Conservation (phyloP, 768 basidiomycete species). For the Suillus decipiens region DNA sequence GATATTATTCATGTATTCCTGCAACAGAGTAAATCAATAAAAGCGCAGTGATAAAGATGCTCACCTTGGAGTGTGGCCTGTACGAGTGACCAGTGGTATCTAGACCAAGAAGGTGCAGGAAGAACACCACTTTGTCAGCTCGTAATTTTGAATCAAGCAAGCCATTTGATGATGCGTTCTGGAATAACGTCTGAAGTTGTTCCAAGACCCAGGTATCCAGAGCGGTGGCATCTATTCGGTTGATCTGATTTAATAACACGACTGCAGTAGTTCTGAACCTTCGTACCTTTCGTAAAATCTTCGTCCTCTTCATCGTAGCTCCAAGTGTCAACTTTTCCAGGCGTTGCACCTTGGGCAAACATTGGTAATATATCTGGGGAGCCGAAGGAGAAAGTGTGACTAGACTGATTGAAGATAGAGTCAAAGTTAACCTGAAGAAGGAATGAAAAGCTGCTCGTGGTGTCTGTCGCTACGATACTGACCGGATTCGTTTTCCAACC, state of each 20-base stretch:
- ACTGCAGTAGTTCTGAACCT: slow-evolving; percentile 3
- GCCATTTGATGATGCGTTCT: slow-evolving; percentile 59
- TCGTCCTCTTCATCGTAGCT: slow-evolving; percentile 76
- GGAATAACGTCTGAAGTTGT: slow-evolving; percentile 60
- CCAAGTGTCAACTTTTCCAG: slow-evolving; percentile 73
- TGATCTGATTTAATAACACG: not conserved
- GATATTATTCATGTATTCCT: slow-evolving; percentile 90
- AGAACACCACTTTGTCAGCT: slow-evolving; percentile 68
- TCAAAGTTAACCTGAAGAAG: slow-evolving; percentile 68
- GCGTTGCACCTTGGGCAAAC: slow-evolving; percentile 75
- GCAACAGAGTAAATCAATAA: not conserved
- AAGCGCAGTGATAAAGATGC: not conserved
- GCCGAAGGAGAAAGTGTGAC: slow-evolving; percentile 78
- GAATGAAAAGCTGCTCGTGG: slow-evolving; percentile 6
- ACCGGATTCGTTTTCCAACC: slow-evolving; percentile 89
- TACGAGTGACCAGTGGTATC: slow-evolving; percentile 90
- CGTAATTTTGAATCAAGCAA: slow-evolving; percentile 52
- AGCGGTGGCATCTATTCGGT: slow-evolving; percentile 62
- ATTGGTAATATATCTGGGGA: slow-evolving; percentile 89
- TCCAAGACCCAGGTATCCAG: slow-evolving; percentile 82
- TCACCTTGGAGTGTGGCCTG: slow-evolving; percentile 74
- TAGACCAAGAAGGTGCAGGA: slow-evolving; percentile 80
- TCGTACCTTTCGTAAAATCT: slow-evolving; percentile 80
- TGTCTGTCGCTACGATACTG: slow-evolving; percentile 3
- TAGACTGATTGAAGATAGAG: slow-evolving; percentile 84